phyloP scores from a whole-genome alignment of 345 rosid species.

The Excoecaria agallocha region DNA sequence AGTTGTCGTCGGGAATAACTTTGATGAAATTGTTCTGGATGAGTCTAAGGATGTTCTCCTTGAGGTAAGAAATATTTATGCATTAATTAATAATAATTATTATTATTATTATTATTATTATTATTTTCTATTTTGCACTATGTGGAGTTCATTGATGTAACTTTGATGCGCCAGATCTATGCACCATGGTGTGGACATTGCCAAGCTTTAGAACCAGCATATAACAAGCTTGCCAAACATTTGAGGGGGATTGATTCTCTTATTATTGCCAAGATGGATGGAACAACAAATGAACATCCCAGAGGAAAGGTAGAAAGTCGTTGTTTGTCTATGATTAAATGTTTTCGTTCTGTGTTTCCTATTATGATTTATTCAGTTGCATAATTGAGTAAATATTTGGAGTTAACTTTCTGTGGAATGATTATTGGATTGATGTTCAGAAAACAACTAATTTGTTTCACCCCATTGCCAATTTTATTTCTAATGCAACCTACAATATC shows the following conservation, averaged over 20 bases:
- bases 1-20: slow-evolving; percentile 87
- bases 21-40: slow-evolving; percentile 86
- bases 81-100: neutral
- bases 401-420: neutral
- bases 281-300: slow-evolving; percentile 97
- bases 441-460: neutral
- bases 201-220: slow-evolving; percentile 89
- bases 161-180: slow-evolving; percentile 54
- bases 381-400: neutral
- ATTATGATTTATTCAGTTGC: neutral
- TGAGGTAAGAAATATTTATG: slow-evolving; percentile 51
- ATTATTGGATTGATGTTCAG: neutral
- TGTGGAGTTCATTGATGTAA: slow-evolving; percentile 7
- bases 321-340: neutral
- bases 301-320: slow-evolving; percentile 67
- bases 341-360: too few species aligned
- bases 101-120: neutral
- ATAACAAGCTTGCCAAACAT: slow-evolving; percentile 91
- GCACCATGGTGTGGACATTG: slow-evolving; percentile 99
- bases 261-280: slow-evolving; percentile 98
- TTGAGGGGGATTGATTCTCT: slow-evolving; percentile 70
- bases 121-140: slow-evolving; percentile 4
- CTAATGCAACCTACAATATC: neutral
- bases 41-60: slow-evolving; percentile 97
- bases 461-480: neutral